Conservation (phyloP, 352 stramenopile species). For the Pythium volutum region DNA sequence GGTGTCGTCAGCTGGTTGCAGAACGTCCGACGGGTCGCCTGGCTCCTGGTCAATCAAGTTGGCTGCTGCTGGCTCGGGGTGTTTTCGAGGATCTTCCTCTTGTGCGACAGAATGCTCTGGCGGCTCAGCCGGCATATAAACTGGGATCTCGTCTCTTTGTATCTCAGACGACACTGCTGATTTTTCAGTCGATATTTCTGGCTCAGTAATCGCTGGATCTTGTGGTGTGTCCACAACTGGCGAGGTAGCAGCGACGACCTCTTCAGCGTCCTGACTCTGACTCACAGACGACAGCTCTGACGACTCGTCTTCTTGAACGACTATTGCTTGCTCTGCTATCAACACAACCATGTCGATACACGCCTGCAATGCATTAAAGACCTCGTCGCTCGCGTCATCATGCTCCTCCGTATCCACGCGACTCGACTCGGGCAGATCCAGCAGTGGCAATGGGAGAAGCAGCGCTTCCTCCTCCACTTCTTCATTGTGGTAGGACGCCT, state of each 20-base stretch:
- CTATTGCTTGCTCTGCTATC: background rate
- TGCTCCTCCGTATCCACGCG: conserved; percentile 6
- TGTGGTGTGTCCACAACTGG: background rate
- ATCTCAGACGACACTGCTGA: background rate
- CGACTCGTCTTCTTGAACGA: background rate
- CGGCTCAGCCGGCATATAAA: background rate
- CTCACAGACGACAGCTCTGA: background rate
- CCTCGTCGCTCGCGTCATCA: conserved; percentile 9
- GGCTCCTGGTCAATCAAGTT: background rate
- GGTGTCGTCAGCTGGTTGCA: background rate
- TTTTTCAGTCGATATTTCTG: background rate
- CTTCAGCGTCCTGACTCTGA: background rate
- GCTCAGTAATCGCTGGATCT: background rate
- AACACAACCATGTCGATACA: conserved; percentile 30
- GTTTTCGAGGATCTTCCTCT: background rate
- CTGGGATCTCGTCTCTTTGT: background rate
- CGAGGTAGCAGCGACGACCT: background rate
- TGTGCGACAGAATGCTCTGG: background rate
- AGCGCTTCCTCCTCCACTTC: conserved; percentile 3
- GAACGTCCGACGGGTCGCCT: background rate
- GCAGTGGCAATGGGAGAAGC: background rate
- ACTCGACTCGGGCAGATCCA: conserved; percentile 10
- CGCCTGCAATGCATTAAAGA: conserved; percentile 27
- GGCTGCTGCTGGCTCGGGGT: background rate
- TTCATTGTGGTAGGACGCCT: conserved; percentile 24